Base-by-base conservation (phyloP, 2,329 filamentous ascomycete species). In the Cryoendolithus antarcticus region DNA sequence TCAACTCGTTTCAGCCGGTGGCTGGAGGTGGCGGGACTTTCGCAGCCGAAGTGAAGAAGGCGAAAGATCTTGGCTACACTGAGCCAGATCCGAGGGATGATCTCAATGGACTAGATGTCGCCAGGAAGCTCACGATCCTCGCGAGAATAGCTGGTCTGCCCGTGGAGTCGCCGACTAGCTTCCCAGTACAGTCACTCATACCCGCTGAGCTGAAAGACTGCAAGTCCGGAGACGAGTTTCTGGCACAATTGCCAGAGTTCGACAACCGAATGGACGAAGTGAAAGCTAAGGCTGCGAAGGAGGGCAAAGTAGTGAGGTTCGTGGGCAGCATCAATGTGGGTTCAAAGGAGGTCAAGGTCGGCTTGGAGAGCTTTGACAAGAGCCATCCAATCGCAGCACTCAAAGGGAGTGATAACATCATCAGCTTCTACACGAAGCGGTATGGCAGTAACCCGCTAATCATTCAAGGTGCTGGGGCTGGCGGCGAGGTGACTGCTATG, bases 371-470 rank as follows among this genome's bases (percentile, higher is more conserved):
- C 64, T 70, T 70, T 52, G 86, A 93, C 49, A 77, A 76, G 51
- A 83, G 82, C 44, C 86, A 93, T 57, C 84, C 91, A 9, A 95
- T 98, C 64, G 91, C 91, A 9, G 82, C 83, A 35, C 71, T 98
- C 42, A 93, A 94, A 73, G 91, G 91, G 29, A 96, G 88, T 62
- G 91, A 96, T 61, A 98, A 98, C 69, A 93, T 98, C 60, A 94
- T 98, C 59, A 93, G 81, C 69, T 95, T 98, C 70, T 93, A 95
- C 65, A 98, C 91, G 4, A 82, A 93, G 71, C 75, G 91, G 54
- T 98, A 98, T 58, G 86, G 86, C 42, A 74, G 70, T 57, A 93
- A 89, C 63, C 88, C 91, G 33, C 70, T 98, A 46, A 94, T 95
- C 57, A 77, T 98, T 47, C 89, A 96, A 67, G 91, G 91, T 43